Base-by-base conservation (phyloP, 2,329 filamentous ascomycete genomes). In the Akanthomyces uredinophilus region DNA sequence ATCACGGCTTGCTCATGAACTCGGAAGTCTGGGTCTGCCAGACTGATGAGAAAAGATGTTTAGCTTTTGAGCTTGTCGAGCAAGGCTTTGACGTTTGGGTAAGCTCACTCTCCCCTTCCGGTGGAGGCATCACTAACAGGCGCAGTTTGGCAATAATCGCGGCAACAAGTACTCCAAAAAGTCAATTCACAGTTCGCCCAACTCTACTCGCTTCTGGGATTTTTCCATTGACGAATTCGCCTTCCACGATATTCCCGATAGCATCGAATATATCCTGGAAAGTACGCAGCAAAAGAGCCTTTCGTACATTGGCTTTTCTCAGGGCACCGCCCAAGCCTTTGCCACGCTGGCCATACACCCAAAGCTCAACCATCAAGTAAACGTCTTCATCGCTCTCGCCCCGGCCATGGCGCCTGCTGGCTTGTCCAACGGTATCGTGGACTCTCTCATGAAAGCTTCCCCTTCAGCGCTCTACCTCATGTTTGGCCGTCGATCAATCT, bases 131-230 rank as follows among this genome's bases (percentile, higher is more conserved):
- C 46, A 64, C 70, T 77, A 59, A 77, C 51, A n/a, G 3, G 10
- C 43, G 6, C 64, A 90, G 91, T 82, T 99, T 65, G 95, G 95
- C 56, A 99, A 99, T 75, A 99, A 99, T 71, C 88, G 95, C 41
- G 95, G 95, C 55, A 99, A 99, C 82, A 99, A 99, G 73, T 99
- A 99, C 77, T 96, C 92, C 51, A 99, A 98, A 75, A 99, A 99
- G 77, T 93, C 88, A 2, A 85, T 93, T 57, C 83, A 88, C 63
- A 80, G 81, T 65, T 88, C 91, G 0, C 93, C 95, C 0, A 88
- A 86, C 0, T 88, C 90, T 2, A 78, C 83, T 43, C 81, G 85
- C 16, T 99, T 99, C 74, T 99, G 95, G 95, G 89, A 97, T 74
- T 99, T 99, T 73, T 96, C 92, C 57, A 98, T 99, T 72, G 95